phyloP scores from a whole-genome alignment of 1,284 basidiomycete species.

The Thecaphora thlaspeos region DNA sequence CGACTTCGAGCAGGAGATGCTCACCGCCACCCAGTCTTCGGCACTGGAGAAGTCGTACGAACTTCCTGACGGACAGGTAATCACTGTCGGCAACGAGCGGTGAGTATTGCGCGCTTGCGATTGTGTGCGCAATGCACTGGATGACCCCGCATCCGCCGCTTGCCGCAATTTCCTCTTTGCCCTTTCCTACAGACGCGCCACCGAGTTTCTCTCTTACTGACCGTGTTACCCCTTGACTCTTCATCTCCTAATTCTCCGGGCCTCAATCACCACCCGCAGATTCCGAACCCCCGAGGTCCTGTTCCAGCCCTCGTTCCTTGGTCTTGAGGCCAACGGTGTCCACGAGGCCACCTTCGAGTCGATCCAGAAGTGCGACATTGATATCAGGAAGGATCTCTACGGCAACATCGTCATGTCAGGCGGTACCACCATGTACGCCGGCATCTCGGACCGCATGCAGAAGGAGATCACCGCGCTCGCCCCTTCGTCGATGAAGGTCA shows the following conservation, averaged over 20 bases:
- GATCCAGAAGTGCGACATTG: constrained; percentile 70
- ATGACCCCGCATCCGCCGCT: too few relatives aligned
- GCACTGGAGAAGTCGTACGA: constrained; percentile 94
- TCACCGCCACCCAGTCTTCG: constrained; percentile 86
- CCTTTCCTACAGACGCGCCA: too few relatives aligned
- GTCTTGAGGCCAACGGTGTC: constrained; percentile 88
- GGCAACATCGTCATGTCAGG: constrained; percentile 92
- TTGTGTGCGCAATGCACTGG: too few relatives aligned
- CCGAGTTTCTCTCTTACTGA: too few relatives aligned
- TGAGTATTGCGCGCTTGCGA: too few relatives aligned
- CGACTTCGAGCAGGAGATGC: constrained; percentile 94
- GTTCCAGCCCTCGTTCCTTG: constrained; percentile 93
- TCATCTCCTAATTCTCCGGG: neutral
- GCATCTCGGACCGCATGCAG: constrained; percentile 95
- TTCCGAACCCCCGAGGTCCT: constrained; percentile 96
- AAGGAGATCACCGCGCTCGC: constrained; percentile 89
- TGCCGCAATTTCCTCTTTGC: too few relatives aligned
- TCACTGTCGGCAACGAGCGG: constrained; percentile 94
- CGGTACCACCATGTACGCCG: constrained; percentile 96
- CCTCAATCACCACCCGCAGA: constrained; percentile 57
- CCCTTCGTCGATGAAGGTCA: constrained; percentile 80
- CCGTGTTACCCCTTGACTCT: too few relatives aligned
- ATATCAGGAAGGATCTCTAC: constrained; percentile 76
- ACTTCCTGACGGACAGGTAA: constrained; percentile 92
- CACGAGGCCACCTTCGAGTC: constrained; percentile 94